A percentile compares a stretch with the other conserved stretches of the same genome.
phyloP scores from a whole-genome alignment of 176 grass and related monocot genomes.

The Phoenix roebelenii region DNA sequence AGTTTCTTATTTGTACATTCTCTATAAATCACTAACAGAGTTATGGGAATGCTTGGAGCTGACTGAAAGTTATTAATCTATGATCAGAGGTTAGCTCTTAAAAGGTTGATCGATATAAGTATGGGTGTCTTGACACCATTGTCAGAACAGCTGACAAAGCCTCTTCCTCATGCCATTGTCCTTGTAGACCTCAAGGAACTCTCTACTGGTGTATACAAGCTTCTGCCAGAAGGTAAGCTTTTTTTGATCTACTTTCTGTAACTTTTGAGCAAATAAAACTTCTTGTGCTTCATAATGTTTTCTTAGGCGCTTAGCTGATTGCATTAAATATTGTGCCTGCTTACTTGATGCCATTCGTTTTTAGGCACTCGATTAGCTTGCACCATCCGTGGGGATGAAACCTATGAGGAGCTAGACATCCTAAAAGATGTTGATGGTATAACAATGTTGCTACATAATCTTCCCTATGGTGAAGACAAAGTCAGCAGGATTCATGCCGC shows the following conservation, averaged over 20 bases:
- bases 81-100: slow-evolving; percentile 86
- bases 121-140: slow-evolving; percentile 83
- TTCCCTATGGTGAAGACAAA: slow-evolving; percentile 68
- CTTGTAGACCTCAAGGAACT: slow-evolving; percentile 87
- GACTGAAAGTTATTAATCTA: background rate
- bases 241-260: no score
- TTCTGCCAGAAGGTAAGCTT: slow-evolving; percentile 79
- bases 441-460: slow-evolving; percentile 72
- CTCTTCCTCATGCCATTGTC: slow-evolving; percentile 76
- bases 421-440: slow-evolving; percentile 71
- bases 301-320: no score
- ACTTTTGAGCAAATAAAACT: no score
- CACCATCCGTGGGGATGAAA: slow-evolving; percentile 75
- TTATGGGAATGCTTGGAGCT: no score
- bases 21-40: no score
- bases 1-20: no score
- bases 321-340: slow-evolving; percentile 6
- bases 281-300: no score
- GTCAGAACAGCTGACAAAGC: slow-evolving; percentile 88
- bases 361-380: slow-evolving; percentile 84
- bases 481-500: slow-evolving; percentile 71
- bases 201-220: slow-evolving; percentile 63
- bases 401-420: slow-evolving; percentile 58
- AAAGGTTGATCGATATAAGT: slow-evolving; percentile 95
- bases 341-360: slow-evolving; percentile 8